Conservation (phyloP, 495 filamentous ascomycete genomes). For the Xeromyces bisporus region DNA sequence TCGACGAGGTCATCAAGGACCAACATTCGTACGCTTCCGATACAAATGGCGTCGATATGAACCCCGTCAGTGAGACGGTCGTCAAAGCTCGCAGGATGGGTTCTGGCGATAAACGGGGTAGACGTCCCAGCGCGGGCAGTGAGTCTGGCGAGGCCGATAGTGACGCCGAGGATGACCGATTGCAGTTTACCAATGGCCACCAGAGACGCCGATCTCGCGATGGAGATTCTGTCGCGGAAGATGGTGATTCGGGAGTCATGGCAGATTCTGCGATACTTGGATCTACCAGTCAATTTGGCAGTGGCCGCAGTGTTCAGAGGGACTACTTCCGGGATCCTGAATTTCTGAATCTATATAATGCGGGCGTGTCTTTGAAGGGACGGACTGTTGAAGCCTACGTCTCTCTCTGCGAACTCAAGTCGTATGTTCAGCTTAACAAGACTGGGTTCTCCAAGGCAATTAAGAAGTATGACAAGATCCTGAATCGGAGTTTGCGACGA, state of each 20-base stretch:
- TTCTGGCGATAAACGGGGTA: conserved; percentile 12
- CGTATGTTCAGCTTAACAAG: conserved; percentile 88
- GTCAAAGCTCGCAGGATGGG: conserved; percentile 26
- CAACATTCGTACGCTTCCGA: conserved; percentile 53
- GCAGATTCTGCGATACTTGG: conserved; percentile 7
- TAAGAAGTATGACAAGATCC: conserved; percentile 98
- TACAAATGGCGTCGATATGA: conserved; percentile 37
- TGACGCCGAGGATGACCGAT: conserved; percentile 37
- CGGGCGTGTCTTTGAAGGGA: conserved; percentile 79
- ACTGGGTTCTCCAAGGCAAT: conserved; percentile 91
- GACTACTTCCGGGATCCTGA: conserved; percentile 66
- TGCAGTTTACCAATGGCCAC: conserved; percentile 7
- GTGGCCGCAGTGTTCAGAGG: conserved; percentile 9
- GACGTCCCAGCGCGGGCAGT: conserved; percentile 35
- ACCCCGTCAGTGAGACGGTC: conserved; percentile 33
- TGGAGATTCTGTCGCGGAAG: conserved; percentile 12
- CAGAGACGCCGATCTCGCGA: conserved; percentile 13
- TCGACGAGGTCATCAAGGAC: conserved; percentile 59
- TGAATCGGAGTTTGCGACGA: conserved; percentile 58
- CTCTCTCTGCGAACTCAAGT: conserved; percentile 86
- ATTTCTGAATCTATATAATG: conserved; percentile 53
- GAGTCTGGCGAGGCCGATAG: conserved; percentile 33
- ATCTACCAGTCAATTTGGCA: conserved; percentile 5
- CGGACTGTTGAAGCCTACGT: conserved; percentile 75
- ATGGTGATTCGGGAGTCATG: conserved; percentile 20